Percentiles rank a stretch among this genome's conserved stretches.
Evolutionary conservation across 169 alveolate species (phyloP).

Genomic region (Eimeria zaria): DNA sequence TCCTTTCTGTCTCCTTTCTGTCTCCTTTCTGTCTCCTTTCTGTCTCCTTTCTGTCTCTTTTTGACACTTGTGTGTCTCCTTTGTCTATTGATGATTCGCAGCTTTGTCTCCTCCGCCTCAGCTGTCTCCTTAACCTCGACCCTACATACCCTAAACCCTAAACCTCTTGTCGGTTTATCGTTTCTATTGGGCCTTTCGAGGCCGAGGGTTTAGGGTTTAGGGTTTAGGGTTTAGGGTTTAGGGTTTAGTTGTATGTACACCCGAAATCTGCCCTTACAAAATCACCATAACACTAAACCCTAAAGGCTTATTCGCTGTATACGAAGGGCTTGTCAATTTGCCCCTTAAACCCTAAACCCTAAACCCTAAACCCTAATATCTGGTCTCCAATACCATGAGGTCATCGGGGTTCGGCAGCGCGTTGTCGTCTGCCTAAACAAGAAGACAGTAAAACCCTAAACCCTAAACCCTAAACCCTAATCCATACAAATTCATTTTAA

Average conservation of each 20-base stretch:
- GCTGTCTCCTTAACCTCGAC: too few species aligned
- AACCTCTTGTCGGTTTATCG: constrained; percentile 13
- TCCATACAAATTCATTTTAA: too few species aligned
- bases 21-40: too few species aligned
- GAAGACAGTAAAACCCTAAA: neutral
- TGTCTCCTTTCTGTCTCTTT: too few species aligned
- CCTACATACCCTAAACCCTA: constrained; percentile 1
- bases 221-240: constrained; percentile 34
- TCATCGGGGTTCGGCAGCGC: too few species aligned
- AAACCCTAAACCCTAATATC: constrained; percentile 15
- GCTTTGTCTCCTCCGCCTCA: too few species aligned
- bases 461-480: constrained; percentile 41
- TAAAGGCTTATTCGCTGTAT: constrained; percentile 37
- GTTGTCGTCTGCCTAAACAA: neutral
- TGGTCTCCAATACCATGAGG: neutral
- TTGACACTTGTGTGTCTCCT: too few species aligned
- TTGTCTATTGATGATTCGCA: too few species aligned
- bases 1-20: too few species aligned
- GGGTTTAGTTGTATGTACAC: constrained; percentile 7
- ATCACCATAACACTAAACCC: neutral
- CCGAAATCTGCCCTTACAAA: constrained; percentile 28
- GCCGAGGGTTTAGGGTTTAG: constrained; percentile 35
- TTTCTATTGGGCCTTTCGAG: constrained; percentile 14
- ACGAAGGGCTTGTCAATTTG: too few species aligned
- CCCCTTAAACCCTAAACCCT: constrained; percentile 53